Base-by-base conservation (phyloP, 1,284 basidiomycete genomes). In the Malassezia cuniculi region DNA sequence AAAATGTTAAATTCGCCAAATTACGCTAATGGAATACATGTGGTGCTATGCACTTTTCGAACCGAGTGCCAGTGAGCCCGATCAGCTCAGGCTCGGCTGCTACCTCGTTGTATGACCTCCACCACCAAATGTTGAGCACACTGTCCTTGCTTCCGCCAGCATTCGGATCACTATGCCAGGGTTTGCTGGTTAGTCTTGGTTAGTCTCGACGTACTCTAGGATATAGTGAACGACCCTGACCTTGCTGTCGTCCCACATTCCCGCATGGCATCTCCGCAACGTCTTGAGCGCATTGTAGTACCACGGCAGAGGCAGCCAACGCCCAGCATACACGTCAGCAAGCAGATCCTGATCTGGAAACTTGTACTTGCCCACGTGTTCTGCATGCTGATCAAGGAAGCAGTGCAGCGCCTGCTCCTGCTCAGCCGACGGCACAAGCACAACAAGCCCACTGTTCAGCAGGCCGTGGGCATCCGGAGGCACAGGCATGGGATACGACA, bases 331-430 rank as follows among this genome's bases (percentile, higher is more conserved):
- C 58, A 79, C 77, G 22, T 76, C 76, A 1, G 85, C 76, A 21
- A 95, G 76, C 17, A 93, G 75, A 58, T 95, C 89, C 69, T 95
- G 89, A 66, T 95, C 89, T 0, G 86, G 80, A 68, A 95, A 95
- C 27, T 73, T 73, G 70, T 80, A 89, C 1, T 73, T 73, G 4
- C 76, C 55, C 11, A 93, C 73, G 5, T 76, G 73, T 27, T 76
- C 54, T 15, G 73, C 69, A 45, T 90, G 74, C 11, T 60, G 58
- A 3, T 65, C 46, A 35, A 84, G 81, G 6, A 79, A 71, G 10
- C 71, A 21, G 7, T 33, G 25, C 3, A 44, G 9, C 8, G 24
- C 24, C 11, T 27, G 31, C 5, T 17, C 16, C 8, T 38, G 41
- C 19, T 37, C 25, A 3, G 30, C 5, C 3, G 68, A 69, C 0